phyloP scores from a whole-genome alignment of 805 yeast species.

The Monosporozyma servazzii region DNA sequence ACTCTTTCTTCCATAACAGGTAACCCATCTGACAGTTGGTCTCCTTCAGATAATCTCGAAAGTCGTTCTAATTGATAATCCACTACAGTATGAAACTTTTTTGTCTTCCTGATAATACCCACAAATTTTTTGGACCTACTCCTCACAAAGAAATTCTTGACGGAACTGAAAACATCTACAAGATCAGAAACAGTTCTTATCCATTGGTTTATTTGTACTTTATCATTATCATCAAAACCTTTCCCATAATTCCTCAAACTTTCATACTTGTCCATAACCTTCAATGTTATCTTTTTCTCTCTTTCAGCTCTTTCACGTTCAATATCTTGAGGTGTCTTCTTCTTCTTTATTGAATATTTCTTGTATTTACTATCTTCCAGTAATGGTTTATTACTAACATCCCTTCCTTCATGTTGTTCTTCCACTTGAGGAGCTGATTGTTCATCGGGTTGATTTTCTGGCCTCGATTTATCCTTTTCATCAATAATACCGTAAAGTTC shows the following conservation, averaged over 20 bases:
- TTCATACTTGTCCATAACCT: slow-evolving; percentile 46
- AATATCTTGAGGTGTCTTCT: slow-evolving; percentile 28
- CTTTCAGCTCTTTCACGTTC: slow-evolving; percentile 41
- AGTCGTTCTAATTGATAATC: slow-evolving; percentile 68
- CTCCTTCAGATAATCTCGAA: slow-evolving; percentile 53
- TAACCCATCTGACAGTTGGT: slow-evolving; percentile 29
- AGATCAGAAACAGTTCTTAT: slow-evolving; percentile 72
- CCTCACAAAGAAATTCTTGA: slow-evolving; percentile 67
- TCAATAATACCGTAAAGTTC: slow-evolving; percentile 12
- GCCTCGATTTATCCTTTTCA: slow-evolving; percentile 1
- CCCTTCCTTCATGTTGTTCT: neutral
- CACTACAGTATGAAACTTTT: slow-evolving; percentile 52
- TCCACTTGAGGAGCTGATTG: neutral
- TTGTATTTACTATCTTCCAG: slow-evolving; percentile 26
- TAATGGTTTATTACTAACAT: slow-evolving; percentile 20
- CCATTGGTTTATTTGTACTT: slow-evolving; percentile 53
- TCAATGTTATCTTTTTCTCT: slow-evolving; percentile 50
- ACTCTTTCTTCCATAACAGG: slow-evolving; percentile 35
- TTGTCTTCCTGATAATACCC: slow-evolving; percentile 54
- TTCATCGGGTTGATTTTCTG: neutral
- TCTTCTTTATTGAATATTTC: slow-evolving; percentile 19
- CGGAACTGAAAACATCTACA: slow-evolving; percentile 72
- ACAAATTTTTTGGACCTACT: slow-evolving; percentile 63
- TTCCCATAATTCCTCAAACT: slow-evolving; percentile 43
- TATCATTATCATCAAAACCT: slow-evolving; percentile 23